These are phyloP conservation scores for Yamadazyma sp. DNA, from an alignment of 1,139 yeast genomes.

Conservation along the genomic window DNA sequence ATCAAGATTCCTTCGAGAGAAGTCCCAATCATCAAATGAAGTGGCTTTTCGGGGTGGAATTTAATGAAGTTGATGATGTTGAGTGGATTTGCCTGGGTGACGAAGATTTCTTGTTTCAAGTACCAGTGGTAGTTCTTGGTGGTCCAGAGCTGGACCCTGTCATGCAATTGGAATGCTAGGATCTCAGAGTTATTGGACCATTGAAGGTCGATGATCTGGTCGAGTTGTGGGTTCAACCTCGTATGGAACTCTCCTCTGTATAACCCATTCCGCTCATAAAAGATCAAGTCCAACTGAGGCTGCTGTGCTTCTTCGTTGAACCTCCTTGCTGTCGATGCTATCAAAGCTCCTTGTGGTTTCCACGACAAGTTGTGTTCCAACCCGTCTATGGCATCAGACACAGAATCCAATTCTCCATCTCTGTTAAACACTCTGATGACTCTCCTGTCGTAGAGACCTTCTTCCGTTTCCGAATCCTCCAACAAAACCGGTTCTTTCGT, in stretches of 20 bases:
- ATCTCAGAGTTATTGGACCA: conserved; percentile 89
- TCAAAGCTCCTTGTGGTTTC: conserved; percentile 89
- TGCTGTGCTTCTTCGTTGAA: conserved; percentile 47
- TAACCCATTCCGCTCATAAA: conserved; percentile 91
- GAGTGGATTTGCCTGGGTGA: conserved; percentile 24
- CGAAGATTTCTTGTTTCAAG: conserved; percentile 71
- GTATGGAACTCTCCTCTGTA: conserved; percentile 85
- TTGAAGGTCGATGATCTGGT: conserved; percentile 50
- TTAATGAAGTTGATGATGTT: conserved; percentile 49
- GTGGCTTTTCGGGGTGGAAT: conserved; percentile 92
- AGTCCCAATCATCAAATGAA: conserved; percentile 67
- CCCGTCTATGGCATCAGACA: conserved; percentile 88
- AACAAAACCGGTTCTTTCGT: conserved; percentile 54
- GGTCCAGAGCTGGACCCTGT: conserved; percentile 82
- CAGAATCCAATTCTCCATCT: conserved; percentile 76
- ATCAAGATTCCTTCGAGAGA: conserved; percentile 50
- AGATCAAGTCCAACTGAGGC: conserved; percentile 56
- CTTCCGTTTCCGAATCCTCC: conserved; percentile 35
- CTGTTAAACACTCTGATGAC: conserved; percentile 81
- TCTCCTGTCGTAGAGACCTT: conserved; percentile 53
- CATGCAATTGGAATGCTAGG: conserved; percentile 62
- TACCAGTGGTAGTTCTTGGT: conserved; percentile 95
- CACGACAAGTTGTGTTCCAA: conserved; percentile 74
- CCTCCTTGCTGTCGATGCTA: conserved; percentile 76
- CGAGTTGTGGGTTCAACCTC: conserved; percentile 52